A percentile compares a stretch with the other conserved stretches of the same genome.
Evolutionary conservation across 164 flowering plant species (phyloP).

Genomic region (Vitis cinerea): DNA sequence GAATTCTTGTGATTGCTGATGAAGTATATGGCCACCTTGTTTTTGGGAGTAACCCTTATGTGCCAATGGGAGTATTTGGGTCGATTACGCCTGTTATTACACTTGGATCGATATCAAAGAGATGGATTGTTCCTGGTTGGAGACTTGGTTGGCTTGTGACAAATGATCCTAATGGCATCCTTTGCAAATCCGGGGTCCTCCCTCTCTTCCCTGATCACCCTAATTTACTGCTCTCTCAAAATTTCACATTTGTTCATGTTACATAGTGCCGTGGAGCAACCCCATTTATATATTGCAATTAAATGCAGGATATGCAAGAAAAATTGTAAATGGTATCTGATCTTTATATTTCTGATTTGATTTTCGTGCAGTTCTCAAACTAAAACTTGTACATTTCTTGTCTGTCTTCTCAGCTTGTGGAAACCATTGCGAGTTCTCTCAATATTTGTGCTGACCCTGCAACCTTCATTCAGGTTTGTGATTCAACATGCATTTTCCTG

Average conservation of each 20-base stretch:
- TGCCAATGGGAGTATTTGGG: slow-evolving; percentile 93
- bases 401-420: slow-evolving; percentile 40
- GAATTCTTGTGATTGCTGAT: slow-evolving; percentile 78
- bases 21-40: slow-evolving; percentile 91
- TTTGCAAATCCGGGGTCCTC: slow-evolving; percentile 5
- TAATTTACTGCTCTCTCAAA: too few species aligned
- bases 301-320: too few species aligned
- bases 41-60: slow-evolving; percentile 75
- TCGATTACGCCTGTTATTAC: slow-evolving; percentile 79
- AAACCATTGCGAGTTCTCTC: slow-evolving; percentile 58
- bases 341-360: too few species aligned
- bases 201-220: too few species aligned
- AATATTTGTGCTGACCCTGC: slow-evolving; percentile 74
- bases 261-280: too few species aligned
- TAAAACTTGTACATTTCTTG: background rate
- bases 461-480: slow-evolving; percentile 70
- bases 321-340: too few species aligned
- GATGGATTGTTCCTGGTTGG: slow-evolving; percentile 99
- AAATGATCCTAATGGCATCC: slow-evolving; percentile 62
- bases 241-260: too few species aligned
- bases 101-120: slow-evolving; percentile 88
- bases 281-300: too few species aligned
- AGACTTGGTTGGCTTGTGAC: slow-evolving; percentile 89
- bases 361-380: background rate
- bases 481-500: background rate